Evolutionary conservation across 2,329 filamentous ascomycete species (phyloP).

Genomic region (Penicillium decumbens): DNA sequence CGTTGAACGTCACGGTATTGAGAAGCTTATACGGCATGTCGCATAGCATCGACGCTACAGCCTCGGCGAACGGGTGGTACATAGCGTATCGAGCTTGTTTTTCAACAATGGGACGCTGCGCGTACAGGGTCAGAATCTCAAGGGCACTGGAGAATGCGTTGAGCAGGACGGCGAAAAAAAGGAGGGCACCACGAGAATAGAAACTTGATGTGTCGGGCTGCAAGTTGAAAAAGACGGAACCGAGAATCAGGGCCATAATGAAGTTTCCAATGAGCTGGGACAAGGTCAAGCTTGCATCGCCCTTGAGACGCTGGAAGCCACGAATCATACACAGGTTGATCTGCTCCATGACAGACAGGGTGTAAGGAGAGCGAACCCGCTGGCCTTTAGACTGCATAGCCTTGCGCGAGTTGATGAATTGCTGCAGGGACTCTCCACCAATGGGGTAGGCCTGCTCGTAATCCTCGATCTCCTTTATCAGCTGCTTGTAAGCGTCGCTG

Average conservation of each 20-base stretch:
- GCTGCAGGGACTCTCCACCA: slow-evolving; percentile 39
- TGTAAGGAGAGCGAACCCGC: slow-evolving; percentile 72
- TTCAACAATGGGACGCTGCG: slow-evolving; percentile 21
- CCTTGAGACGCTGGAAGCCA: slow-evolving; percentile 69
- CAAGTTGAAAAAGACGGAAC: slow-evolving; percentile 77
- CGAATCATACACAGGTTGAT: slow-evolving; percentile 73
- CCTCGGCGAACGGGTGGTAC: slow-evolving; percentile 24
- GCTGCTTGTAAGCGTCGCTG: slow-evolving; percentile 45
- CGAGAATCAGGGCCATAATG: slow-evolving; percentile 70
- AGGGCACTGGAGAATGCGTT: slow-evolving; percentile 78
- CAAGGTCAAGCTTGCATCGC: slow-evolving; percentile 70
- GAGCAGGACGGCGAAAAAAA: slow-evolving; percentile 85
- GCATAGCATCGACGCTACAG: slow-evolving; percentile 17
- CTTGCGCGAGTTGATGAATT: slow-evolving; percentile 41
- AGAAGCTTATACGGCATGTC: slow-evolving; percentile 68
- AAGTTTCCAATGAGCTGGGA: slow-evolving; percentile 65
- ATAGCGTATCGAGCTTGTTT: slow-evolving; percentile 27
- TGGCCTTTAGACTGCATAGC: slow-evolving; percentile 44
- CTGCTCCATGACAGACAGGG: slow-evolving; percentile 71
- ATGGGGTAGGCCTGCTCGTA: slow-evolving; percentile 43
- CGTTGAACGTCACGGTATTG: slow-evolving; percentile 72
- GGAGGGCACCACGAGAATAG: slow-evolving; percentile 69
- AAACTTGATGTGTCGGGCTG: slow-evolving; percentile 63
- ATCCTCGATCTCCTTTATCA: slow-evolving; percentile 43
- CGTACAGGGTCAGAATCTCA: slow-evolving; percentile 45